These are phyloP conservation scores for Choanephora cucurbitarum DNA, from an alignment of 371 early-diverging fungal genomes.

Conservation along the genomic window DNA sequence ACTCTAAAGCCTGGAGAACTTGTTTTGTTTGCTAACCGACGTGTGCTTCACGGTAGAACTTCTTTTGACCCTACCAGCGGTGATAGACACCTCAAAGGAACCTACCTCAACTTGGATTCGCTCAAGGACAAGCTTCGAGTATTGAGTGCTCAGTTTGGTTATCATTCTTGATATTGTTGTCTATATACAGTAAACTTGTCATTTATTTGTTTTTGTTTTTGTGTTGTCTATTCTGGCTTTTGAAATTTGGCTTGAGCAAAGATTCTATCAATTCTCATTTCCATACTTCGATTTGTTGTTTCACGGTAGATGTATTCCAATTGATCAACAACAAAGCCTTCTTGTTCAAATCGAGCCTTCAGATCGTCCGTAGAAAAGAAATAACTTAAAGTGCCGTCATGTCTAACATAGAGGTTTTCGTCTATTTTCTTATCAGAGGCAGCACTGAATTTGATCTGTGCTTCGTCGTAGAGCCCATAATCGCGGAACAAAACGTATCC, in stretches of 20 bases:
- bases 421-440: constrained; percentile 72
- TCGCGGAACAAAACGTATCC: constrained; percentile 84
- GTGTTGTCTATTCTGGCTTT: constrained; percentile 21
- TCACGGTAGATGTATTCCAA: constrained; percentile 78
- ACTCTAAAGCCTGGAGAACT: constrained; percentile 74
- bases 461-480: constrained; percentile 87
- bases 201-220: too few species aligned
- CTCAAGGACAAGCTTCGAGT: constrained; percentile 70
- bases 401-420: constrained; percentile 85
- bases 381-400: constrained; percentile 81
- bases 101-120: constrained; percentile 80
- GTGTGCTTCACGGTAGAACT: constrained; percentile 83
- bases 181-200: too few species aligned
- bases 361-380: constrained; percentile 67
- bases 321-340: constrained; percentile 70
- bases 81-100: constrained; percentile 79
- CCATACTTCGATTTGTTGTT: constrained; percentile 80
- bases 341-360: constrained; percentile 54
- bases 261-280: constrained; percentile 77
- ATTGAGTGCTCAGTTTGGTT: constrained; percentile 32
- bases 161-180: constrained; percentile 1
- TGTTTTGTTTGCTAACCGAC: constrained; percentile 81
- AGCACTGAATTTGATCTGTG: constrained; percentile 83
- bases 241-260: constrained; percentile 89
- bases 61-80: constrained; percentile 77